Percentiles rank a stretch among this genome's conserved stretches.
These are phyloP conservation scores for Rossbeevera mucosa DNA, from an alignment of 768 basidiomycete species.

Conservation along the genomic window DNA sequence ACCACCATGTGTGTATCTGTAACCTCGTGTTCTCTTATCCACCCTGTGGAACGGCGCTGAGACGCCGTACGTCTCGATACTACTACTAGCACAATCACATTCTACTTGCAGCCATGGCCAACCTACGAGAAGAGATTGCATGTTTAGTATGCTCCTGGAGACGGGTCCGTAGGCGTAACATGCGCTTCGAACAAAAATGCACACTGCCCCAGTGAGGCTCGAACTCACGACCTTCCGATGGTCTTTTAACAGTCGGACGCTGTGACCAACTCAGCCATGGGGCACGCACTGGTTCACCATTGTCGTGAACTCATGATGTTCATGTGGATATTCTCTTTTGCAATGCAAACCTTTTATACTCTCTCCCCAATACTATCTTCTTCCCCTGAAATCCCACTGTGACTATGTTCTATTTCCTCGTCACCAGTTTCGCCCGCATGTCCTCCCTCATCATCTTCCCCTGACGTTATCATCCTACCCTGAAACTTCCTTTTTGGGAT, in stretches of 20 bases:
- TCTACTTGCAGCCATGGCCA: background rate
- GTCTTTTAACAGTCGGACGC: conserved; percentile 43
- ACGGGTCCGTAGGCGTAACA: too few species aligned
- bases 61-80: conserved; percentile 4
- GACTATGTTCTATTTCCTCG: background rate
- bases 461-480: conserved; percentile 7
- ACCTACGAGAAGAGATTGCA: background rate
- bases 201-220: conserved; percentile 48
- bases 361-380: too few species aligned
- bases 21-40: conserved; percentile 7
- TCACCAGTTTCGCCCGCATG: background rate
- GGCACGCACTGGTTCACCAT: conserved; percentile 24
- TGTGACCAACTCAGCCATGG: conserved; percentile 52
- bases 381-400: background rate
- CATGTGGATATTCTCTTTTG: too few species aligned
- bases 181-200: too few species aligned
- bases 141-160: too few species aligned
- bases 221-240: conserved; percentile 52
- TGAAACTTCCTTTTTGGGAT: conserved; percentile 91
- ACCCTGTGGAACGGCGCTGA: background rate
- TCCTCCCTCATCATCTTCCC: background rate
- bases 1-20: conserved; percentile 8
- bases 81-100: background rate
- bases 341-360: too few species aligned
- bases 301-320: background rate